Evolutionary conservation across 192 early-diverging fungal species (phyloP).

Genomic region (Backusella australiensis): DNA sequence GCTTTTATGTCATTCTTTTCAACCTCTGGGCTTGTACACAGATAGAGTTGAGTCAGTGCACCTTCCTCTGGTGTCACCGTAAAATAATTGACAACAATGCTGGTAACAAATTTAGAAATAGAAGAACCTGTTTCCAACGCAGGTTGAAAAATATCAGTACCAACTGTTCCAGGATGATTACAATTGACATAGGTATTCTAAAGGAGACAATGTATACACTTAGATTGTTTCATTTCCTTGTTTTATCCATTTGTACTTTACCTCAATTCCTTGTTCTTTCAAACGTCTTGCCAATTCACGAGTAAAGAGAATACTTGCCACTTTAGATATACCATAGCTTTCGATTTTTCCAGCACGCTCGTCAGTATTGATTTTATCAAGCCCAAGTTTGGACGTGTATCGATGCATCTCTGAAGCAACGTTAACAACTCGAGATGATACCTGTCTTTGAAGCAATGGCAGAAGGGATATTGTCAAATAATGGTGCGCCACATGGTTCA

Average conservation of each 20-base stretch:
- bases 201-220: neutral
- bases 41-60: constrained; percentile 44
- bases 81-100: constrained; percentile 15
- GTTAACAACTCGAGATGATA: constrained; percentile 22
- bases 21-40: constrained; percentile 49
- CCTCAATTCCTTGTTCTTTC: constrained; percentile 23
- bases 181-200: constrained; percentile 29
- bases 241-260: neutral
- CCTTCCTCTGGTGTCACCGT: constrained; percentile 38
- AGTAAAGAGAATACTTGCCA: constrained; percentile 29
- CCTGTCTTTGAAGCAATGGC: constrained; percentile 19
- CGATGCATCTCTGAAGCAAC: constrained; percentile 23
- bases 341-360: neutral
- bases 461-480: constrained; percentile 21
- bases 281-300: constrained; percentile 24
- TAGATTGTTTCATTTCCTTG: neutral
- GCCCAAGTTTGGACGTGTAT: neutral
- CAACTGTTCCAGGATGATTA: constrained; percentile 27
- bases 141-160: neutral
- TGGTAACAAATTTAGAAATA: neutral
- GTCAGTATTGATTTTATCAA: constrained; percentile 15
- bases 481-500: constrained; percentile 51
- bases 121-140: neutral
- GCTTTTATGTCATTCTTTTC: constrained; percentile 40
- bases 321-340: constrained; percentile 15